Evolutionary conservation across 352 stramenopile species (phyloP), one percentile per base, ranked within the genome.

Genomic region (Globisporangium ultimum): DNA sequence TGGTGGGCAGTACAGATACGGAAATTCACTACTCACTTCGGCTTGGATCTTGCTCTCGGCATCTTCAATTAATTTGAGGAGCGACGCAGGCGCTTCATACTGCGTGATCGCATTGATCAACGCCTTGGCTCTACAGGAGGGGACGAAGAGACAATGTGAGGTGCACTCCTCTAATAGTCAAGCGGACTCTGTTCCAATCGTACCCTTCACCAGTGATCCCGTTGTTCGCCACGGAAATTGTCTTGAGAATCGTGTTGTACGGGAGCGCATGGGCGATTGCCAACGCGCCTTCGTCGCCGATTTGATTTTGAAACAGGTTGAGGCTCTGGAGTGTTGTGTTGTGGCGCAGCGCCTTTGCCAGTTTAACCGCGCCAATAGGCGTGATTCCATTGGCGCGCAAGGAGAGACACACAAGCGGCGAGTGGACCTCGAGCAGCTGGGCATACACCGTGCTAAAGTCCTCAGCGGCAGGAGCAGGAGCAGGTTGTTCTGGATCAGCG

Each of bases 191-290:
- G 24, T 20, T 46, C 11, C 6, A 1, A 40, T 21, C 64, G 48
- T 76, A 87, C 79, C 74, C 72, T 47, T 61, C 58, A 22, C 71
- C 79, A 1, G 75, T 70, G 61, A 93, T 60, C 0, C 63, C 47
- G 43, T 85, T 86, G 66, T 87, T 87, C 13, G 74, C 84, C 10
- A 93, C 58, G 13, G 84, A 93, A 2, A 93, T 68, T 12, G 75
- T 77, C 62, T 77, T 78, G 8, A 93, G 70, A 17, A 68, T 78
- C 13, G 60, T 59, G 43, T 88, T 89, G 42, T 83, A 70, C 0
- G 80, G 70, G 50, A 93, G 43, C 15, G 79, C 78, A 49, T 81
- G 71, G 10, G 80, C 79, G 15, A 93, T 65, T 6, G 72, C 84
- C 8, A 72, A 34, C 0, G 78, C 78, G 2, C 84, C 84, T 17